Evolutionary conservation across 2,329 filamentous ascomycete species (phyloP).

Genomic region (Fusarium sp.): DNA sequence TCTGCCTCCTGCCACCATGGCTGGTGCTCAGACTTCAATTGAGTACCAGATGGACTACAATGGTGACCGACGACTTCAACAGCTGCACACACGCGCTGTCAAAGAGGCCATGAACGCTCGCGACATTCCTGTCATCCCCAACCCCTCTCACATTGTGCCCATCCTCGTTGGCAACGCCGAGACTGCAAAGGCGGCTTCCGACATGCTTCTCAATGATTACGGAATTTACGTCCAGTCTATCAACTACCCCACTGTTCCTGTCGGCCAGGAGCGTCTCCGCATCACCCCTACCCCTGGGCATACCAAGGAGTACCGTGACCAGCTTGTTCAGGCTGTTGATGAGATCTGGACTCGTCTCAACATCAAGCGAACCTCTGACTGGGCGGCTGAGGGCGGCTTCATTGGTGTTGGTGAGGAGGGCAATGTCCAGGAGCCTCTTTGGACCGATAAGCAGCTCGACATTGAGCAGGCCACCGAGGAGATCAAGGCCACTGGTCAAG

Average conservation of each 20-base stretch:
- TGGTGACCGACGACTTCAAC: conserved; percentile 90
- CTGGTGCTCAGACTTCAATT: conserved; percentile 89
- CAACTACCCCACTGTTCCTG: conserved; percentile 98
- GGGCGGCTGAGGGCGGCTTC: conserved; percentile 91
- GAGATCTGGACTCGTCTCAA: conserved; percentile 88
- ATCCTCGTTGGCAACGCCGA: conserved; percentile 94
- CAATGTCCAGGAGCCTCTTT: conserved; percentile 76
- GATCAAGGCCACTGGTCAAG: conserved; percentile 61
- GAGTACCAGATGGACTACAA: conserved; percentile 90
- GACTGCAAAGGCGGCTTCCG: conserved; percentile 89
- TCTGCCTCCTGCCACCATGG: conserved; percentile 95
- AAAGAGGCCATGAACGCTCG: conserved; percentile 82
- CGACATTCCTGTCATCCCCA: conserved; percentile 96
- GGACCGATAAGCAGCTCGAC: conserved; percentile 90
- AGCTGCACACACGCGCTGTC: conserved; percentile 94
- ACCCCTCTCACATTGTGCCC: conserved; percentile 96
- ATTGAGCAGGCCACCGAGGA: conserved; percentile 74
- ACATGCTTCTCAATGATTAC: conserved; percentile 89
- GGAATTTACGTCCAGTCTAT: conserved; percentile 98
- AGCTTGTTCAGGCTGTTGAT: conserved; percentile 86
- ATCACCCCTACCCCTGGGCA: conserved; percentile 97
- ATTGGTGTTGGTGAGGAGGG: conserved; percentile 87
- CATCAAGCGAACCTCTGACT: conserved; percentile 93
- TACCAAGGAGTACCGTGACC: conserved; percentile 82
- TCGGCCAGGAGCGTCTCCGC: conserved; percentile 95